Evolutionary conservation across 2,329 filamentous ascomycete species (phyloP).

Genomic region (Exophiala phaeomuriformis): DNA sequence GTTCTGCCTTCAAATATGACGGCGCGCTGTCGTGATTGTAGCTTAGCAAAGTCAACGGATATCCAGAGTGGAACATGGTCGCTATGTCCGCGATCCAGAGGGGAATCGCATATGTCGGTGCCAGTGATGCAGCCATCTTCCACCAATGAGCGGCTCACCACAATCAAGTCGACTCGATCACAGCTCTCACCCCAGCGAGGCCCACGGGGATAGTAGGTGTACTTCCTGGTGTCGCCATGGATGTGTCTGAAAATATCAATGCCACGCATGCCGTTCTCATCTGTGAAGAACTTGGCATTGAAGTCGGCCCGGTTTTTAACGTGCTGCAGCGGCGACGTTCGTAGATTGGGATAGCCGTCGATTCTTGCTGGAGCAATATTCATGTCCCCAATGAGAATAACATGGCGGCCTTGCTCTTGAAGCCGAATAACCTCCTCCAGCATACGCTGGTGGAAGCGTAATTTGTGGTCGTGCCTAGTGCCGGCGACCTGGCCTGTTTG

Average conservation of each 20-base stretch:
- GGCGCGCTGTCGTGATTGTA: background rate
- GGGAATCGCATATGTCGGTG: slow-evolving; percentile 38
- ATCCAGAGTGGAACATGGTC: slow-evolving; percentile 50
- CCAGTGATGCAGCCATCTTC: slow-evolving; percentile 31
- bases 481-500: slow-evolving; percentile 38
- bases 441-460: slow-evolving; percentile 42
- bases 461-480: slow-evolving; percentile 47
- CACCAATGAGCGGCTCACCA: slow-evolving; percentile 39
- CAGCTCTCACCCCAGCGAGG: slow-evolving; percentile 45
- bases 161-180: slow-evolving; percentile 48
- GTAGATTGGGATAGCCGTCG: slow-evolving; percentile 45
- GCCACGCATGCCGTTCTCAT: slow-evolving; percentile 30
- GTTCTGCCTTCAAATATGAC: background rate
- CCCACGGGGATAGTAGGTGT: slow-evolving; percentile 45
- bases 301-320: slow-evolving; percentile 48
- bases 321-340: slow-evolving; percentile 42
- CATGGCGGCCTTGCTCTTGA: slow-evolving; percentile 37
- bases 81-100: slow-evolving; percentile 44
- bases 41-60: slow-evolving; percentile 22
- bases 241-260: slow-evolving; percentile 46
- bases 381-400: slow-evolving; percentile 48
- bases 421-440: slow-evolving; percentile 40
- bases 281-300: slow-evolving; percentile 42
- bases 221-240: slow-evolving; percentile 38
- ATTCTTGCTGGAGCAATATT: slow-evolving; percentile 42